Conservation (phyloP, 768 basidiomycete genomes). For the Trametes villosa region DNA sequence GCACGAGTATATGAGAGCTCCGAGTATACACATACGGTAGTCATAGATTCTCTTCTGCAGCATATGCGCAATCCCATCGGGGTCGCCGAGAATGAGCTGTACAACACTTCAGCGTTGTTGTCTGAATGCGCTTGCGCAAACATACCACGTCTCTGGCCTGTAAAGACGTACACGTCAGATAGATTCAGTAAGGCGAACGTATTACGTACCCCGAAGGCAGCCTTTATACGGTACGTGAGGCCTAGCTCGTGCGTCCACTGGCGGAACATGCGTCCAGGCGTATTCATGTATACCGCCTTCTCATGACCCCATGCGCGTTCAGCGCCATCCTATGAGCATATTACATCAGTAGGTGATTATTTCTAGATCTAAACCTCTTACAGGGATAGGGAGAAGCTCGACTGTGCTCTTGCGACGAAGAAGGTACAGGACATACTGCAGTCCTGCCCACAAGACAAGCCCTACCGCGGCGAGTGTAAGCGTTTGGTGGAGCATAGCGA, state of each 20-base stretch:
- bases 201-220: constrained; percentile 14
- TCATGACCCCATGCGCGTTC: constrained; percentile 24
- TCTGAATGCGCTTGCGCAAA: background rate
- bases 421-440: no score
- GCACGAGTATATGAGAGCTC: background rate
- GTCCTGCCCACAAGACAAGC: no score
- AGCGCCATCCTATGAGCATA: background rate
- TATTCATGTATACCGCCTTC: constrained; percentile 9
- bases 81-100: constrained; percentile 30
- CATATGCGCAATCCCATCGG: constrained; percentile 28
- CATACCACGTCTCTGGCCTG: constrained; percentile 4
- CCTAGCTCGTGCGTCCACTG: constrained; percentile 17
- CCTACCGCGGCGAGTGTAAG: no score
- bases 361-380: no score
- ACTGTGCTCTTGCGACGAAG: no score
- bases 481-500: no score
- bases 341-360: no score
- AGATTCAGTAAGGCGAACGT: background rate
- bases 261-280: constrained; percentile 17
- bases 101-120: background rate
- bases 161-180: background rate
- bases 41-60: constrained; percentile 22
- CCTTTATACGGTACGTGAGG: constrained; percentile 24
- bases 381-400: no score
- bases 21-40: constrained; percentile 14